These are phyloP conservation scores for Thalassia testudinum DNA, from an alignment of 116 monocot genomes.

Conservation along the genomic window DNA sequence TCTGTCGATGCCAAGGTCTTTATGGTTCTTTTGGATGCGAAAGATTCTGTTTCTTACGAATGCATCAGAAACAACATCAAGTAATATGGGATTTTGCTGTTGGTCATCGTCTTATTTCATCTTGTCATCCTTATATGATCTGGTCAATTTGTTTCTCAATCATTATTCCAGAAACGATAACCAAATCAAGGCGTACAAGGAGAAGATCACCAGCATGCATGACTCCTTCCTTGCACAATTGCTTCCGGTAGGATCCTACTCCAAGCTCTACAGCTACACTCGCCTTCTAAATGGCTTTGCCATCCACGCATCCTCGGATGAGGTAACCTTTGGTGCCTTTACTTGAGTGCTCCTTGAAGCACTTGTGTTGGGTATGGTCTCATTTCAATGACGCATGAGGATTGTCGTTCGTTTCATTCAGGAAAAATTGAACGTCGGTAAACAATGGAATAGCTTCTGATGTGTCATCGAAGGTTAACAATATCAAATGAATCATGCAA, in stretches of 20 bases:
- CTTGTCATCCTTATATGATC: background rate
- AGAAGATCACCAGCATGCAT: conserved; percentile 40
- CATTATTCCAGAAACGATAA: conserved; percentile 19
- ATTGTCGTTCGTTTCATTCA: too few species aligned
- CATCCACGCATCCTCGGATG: conserved; percentile 35
- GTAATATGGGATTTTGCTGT: background rate
- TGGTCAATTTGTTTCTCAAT: background rate
- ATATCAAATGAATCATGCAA: too few species aligned
- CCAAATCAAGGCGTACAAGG: conserved; percentile 42
- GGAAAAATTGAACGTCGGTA: too few species aligned
- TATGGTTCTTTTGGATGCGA: conserved; percentile 43
- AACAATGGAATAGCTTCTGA: too few species aligned
- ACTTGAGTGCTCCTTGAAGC: too few species aligned
- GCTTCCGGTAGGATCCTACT: conserved; percentile 50
- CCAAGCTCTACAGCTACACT: conserved; percentile 74
- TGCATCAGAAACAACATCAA: background rate
- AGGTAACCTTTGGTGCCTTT: too few species aligned
- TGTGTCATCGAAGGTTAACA: too few species aligned
- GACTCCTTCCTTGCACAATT: conserved; percentile 58
- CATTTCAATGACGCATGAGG: too few species aligned
- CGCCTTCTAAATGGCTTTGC: conserved; percentile 74
- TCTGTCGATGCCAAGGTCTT: conserved; percentile 17
- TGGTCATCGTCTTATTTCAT: background rate
- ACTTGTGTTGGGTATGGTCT: too few species aligned
- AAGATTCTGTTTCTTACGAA: conserved; percentile 25